Conservation (phyloP, 306 rosid species). For the Acacia crassicarpa region DNA sequence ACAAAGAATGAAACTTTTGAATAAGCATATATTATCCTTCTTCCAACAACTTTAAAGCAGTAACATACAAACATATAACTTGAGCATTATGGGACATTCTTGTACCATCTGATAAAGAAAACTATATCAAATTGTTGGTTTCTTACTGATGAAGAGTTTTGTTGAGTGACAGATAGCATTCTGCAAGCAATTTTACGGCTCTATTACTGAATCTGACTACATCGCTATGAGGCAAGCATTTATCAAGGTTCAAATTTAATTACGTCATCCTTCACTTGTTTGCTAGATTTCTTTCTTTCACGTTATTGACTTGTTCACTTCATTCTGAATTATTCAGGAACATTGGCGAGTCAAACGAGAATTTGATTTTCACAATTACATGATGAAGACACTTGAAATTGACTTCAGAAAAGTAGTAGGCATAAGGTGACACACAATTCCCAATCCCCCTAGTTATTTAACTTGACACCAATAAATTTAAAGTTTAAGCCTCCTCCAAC, state of each 20-base stretch:
- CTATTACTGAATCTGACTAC: slow-evolving; percentile 76
- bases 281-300: background rate
- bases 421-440: slow-evolving; percentile 56
- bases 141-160: background rate
- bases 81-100: background rate
- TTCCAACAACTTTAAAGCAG: background rate
- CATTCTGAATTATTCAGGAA: slow-evolving; percentile 44
- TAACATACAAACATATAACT: background rate
- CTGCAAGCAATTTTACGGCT: slow-evolving; percentile 78
- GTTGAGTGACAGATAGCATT: slow-evolving; percentile 59
- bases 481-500: slow-evolving; percentile 14
- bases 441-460: background rate
- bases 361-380: slow-evolving; percentile 61
- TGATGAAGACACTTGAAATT: slow-evolving; percentile 61
- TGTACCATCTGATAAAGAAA: slow-evolving; percentile 7
- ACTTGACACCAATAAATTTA: background rate
- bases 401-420: slow-evolving; percentile 81
- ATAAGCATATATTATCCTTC: background rate
- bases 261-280: background rate
- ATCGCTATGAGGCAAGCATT: slow-evolving; percentile 73
- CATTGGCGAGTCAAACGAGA: slow-evolving; percentile 14
- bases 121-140: background rate
- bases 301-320: background rate
- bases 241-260: slow-evolving; percentile 57
- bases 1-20: background rate